Evolutionary conservation across 331 rosid species (phyloP).

Genomic region (Rosa hybrid): DNA sequence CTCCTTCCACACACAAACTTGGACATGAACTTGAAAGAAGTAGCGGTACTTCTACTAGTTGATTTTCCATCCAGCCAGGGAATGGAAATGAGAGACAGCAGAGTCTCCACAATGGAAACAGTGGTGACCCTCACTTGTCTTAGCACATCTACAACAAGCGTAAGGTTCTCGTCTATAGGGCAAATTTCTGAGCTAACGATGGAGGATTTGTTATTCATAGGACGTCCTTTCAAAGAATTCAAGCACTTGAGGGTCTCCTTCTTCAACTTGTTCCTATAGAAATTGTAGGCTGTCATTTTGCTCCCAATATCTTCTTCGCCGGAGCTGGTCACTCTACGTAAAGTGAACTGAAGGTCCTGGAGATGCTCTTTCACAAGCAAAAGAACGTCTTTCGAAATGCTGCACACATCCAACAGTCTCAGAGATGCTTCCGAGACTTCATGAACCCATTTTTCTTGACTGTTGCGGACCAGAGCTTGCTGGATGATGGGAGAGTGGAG

Average conservation of each 20-base stretch:
- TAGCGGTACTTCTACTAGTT: not conserved
- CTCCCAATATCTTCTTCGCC: conserved; percentile 30
- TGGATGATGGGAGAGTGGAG: conserved; percentile 46
- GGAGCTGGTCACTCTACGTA: conserved; percentile 35
- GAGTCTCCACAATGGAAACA: conserved; percentile 52
- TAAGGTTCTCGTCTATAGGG: conserved; percentile 28
- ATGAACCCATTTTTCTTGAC: conserved; percentile 48
- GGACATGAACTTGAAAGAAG: conserved; percentile 23
- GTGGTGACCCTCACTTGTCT: conserved; percentile 53
- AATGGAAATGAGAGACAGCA: conserved; percentile 47
- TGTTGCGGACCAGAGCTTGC: conserved; percentile 30
- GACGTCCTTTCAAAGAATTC: conserved; percentile 36
- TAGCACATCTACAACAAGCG: conserved; percentile 48
- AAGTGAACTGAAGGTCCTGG: conserved; percentile 49
- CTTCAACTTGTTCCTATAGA: conserved; percentile 49
- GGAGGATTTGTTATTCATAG: conserved; percentile 27
- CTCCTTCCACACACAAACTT: conserved; percentile 31
- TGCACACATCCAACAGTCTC: conserved; percentile 55
- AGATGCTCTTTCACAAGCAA: conserved; percentile 50
- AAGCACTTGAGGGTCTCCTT: conserved; percentile 54
- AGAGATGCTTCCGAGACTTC: conserved; percentile 53
- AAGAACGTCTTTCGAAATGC: conserved; percentile 60
- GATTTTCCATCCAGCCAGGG: conserved; percentile 50
- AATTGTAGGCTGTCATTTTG: conserved; percentile 39
- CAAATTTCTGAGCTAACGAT: not conserved